phyloP scores from a whole-genome alignment of 495 filamentous ascomycete genomes.

The Mycothermus thermophilus region DNA sequence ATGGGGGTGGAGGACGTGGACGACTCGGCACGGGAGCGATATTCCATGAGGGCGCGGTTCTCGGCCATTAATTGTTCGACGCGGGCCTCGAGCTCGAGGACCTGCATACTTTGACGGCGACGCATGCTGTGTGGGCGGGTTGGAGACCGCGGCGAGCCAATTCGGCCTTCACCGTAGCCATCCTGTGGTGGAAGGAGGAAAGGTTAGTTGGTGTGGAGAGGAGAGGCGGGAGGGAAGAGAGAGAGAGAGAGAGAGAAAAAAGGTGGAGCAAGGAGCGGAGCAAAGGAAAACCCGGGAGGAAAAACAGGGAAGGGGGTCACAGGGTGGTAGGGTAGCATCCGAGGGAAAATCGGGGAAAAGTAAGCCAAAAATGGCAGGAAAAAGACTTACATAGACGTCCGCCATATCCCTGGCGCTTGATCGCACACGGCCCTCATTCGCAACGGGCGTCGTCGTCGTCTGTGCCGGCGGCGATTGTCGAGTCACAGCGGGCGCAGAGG shows the following conservation, averaged over 20 bases:
- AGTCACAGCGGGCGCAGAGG: too few species aligned
- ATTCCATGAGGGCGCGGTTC: conserved; percentile 62
- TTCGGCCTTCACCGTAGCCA: conserved; percentile 85
- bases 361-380: conserved; percentile 7
- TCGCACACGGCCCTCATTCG: conserved; percentile 81
- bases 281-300: conserved; percentile 3
- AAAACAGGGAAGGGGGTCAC: conserved; percentile 2
- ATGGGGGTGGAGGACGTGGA: too few species aligned
- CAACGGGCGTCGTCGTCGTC: conserved; percentile 53
- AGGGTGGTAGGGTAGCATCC: too few species aligned
- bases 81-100: conserved; percentile 62
- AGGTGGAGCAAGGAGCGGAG: too few species aligned
- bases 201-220: too few species aligned
- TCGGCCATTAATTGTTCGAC: conserved; percentile 71
- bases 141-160: conserved; percentile 75
- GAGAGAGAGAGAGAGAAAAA: too few species aligned
- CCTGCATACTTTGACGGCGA: conserved; percentile 90
- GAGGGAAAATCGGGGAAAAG: not conserved
- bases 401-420: conserved; percentile 71
- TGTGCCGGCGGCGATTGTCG: conserved; percentile 25
- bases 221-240: too few species aligned
- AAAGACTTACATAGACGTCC: conserved; percentile 77
- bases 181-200: conserved; percentile 54
- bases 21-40: conserved; percentile 52
- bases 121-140: conserved; percentile 93